These are phyloP conservation scores for Conringia planisiliqua DNA, from an alignment of 345 rosid species.

Conservation along the genomic window DNA sequence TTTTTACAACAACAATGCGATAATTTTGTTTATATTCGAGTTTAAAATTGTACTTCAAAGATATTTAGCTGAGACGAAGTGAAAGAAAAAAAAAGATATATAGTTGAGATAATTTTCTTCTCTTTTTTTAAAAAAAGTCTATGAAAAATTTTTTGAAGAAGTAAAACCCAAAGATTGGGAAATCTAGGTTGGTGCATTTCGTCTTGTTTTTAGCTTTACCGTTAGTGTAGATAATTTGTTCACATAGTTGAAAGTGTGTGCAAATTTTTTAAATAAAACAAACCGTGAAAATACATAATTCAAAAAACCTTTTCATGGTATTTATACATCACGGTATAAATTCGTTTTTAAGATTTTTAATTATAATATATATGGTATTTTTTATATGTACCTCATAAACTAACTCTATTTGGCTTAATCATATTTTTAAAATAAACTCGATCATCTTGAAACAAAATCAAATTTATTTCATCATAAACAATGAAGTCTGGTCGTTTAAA, in stretches of 20 bases:
- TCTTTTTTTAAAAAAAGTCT: background rate
- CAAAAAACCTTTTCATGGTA: background rate
- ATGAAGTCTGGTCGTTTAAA: background rate
- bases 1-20: slow-evolving; percentile 19
- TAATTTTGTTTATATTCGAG: background rate
- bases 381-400: background rate
- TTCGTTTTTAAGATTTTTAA: background rate
- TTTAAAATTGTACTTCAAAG: slow-evolving; percentile 15
- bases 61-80: background rate
- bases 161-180: background rate
- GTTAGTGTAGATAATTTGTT: background rate
- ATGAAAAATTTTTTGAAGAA: background rate
- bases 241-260: background rate
- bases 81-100: background rate
- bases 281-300: background rate
- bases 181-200: background rate
- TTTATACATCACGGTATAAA: background rate
- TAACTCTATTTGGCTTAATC: background rate
- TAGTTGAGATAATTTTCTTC: background rate
- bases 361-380: background rate
- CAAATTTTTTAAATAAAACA: background rate
- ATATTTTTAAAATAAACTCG: background rate
- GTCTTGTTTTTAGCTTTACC: slow-evolving; percentile 17
- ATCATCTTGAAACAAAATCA: background rate
- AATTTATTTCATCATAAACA: background rate